These are phyloP conservation scores for Paraconiothyrium brasiliense DNA, from an alignment of 2,329 filamentous ascomycete genomes.

Conservation along the genomic window DNA sequence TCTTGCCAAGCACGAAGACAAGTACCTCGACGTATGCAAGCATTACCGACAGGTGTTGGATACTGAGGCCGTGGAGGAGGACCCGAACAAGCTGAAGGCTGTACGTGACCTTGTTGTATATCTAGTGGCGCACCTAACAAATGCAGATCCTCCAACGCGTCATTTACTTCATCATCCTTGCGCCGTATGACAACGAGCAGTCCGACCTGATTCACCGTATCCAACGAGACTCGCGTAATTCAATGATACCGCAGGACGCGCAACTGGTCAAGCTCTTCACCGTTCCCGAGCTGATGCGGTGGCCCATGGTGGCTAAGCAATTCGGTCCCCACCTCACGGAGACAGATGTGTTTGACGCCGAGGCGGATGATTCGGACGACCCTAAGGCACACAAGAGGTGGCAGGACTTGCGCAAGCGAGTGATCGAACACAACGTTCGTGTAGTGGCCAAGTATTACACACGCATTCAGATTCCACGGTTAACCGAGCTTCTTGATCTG, in stretches of 20 bases:
- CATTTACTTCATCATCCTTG: conserved; percentile 96
- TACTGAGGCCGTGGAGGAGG: conserved; percentile 93
- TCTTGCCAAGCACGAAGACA: conserved; percentile 94
- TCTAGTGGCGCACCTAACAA: conserved; percentile 21
- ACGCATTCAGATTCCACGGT: conserved; percentile 88
- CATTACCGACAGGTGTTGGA: conserved; percentile 97
- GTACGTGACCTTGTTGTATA: conserved; percentile 62
- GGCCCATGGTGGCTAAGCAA: conserved; percentile 89
- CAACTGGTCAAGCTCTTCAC: conserved; percentile 94
- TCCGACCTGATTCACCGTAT: conserved; percentile 96
- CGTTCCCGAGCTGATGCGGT: conserved; percentile 95
- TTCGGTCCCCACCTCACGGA: conserved; percentile 88
- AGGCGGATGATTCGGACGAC: conserved; percentile 71
- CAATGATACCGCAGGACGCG: conserved; percentile 79
- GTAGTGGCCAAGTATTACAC: conserved; percentile 99
- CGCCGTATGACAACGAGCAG: conserved; percentile 98
- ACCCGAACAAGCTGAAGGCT: conserved; percentile 83
- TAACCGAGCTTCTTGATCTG: conserved; percentile 90
- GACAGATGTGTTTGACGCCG: conserved; percentile 87
- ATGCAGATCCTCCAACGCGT: conserved; percentile 85
- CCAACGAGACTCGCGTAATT: conserved; percentile 82
- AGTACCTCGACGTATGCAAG: conserved; percentile 98
- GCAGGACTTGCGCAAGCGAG: conserved; percentile 95
- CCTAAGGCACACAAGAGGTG: conserved; percentile 86
- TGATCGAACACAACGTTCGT: conserved; percentile 98